Base-by-base conservation (phyloP, 257 asterid genomes). In the Paulownia fortunei region DNA sequence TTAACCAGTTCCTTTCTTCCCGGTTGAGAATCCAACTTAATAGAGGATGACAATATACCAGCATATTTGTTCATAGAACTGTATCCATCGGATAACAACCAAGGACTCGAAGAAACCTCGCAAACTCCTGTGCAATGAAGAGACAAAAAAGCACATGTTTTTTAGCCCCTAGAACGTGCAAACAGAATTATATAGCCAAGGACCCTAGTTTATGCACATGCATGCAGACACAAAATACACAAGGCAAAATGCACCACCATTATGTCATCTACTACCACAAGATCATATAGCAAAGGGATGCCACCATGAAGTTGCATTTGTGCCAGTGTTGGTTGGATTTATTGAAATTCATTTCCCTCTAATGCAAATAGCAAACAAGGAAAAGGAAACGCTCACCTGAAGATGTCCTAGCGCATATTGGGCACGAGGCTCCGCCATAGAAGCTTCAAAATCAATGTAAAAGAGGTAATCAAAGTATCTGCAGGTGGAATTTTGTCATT, bases 391-490 rank as follows among this genome's bases (percentile, higher is more conserved):
- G 16, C 24, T 66, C 19, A 68, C 77, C 77, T 69, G 71, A 19
- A 78, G 64, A 34, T 78, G 71, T 26, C 77, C 77, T 8, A 78
- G 62, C 0, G 77, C 82, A 27, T 4, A 59, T 34, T 69, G 82
- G 3, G 82, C 76, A 8, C 49, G 67, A 32, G 94, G 86, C 65
- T 96, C 98, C 0, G 93, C 98, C 99, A 96, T 92, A 0, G 99
- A 96, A 41, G 99, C 97, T 87, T 94, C 97, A 69, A 94, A 92
- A 71, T 96, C 99, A 7, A 96, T 89, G 92, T 88, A 96, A 58
- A 96, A 96, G 56, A 96, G 92, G 88, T 92, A 96, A 72, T 96
- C 98, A 27, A 96, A 96, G 87, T 92, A 93, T 85, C 99, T 95
- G 97, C 89, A 82, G n/a, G 60, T 66, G 74, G 61, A 66, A 77